Base-by-base conservation (phyloP, 768 basidiomycete species). In the Leucogyrophana mollusca region DNA sequence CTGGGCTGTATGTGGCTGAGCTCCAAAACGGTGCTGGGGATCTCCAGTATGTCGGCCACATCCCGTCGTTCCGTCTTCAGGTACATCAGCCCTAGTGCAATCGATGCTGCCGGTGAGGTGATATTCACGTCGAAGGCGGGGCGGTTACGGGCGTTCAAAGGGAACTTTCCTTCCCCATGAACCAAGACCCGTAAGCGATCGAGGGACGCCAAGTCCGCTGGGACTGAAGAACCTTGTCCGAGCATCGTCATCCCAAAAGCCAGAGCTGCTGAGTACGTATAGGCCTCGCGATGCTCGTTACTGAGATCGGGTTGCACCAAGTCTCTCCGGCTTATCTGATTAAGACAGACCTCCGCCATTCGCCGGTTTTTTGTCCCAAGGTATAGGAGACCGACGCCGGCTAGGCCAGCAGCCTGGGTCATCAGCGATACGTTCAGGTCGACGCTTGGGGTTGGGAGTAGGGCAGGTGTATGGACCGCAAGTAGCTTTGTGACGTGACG, bases 211-310 rank as follows among this genome's bases (percentile, higher is more conserved):
- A 83, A 65, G 53, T 96, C 94, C 1, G 90, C 90, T 2, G 88
- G 87, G 25, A 86, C 83, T 7, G 76, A 73, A 0, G 81, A 75
- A 2, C 96, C 94, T 55, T 84, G 85, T 5, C 91, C 94, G 13
- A 98, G 78, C 87, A 97, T 95, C 65, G 95, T 87, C 83, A 96
- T 89, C 4, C 96, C 96, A 59, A 96, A 96, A 1, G 90, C 86
- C 23, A 96, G 77, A 8, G 90, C 91, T 3, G 92, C 83, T 2
- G 91, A 80, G 52, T 90, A 85, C 0, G 94, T 88, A 60, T 97
- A 98, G 1, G 93, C 85, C 59, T 98, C 96, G 32, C 90, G 82
- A 60, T 93, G 85, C 53, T 94, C 92, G 53, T 86, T 87, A 58
- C 84, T 91, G 34, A 90, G 73, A 53, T 95, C 92, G 2, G 88